A percentile compares a stretch with the other conserved stretches of the same genome.
These are phyloP conservation scores for Triticum dicoccoides DNA, from an alignment of 176 grass and related monocot species.

Conservation along the genomic window DNA sequence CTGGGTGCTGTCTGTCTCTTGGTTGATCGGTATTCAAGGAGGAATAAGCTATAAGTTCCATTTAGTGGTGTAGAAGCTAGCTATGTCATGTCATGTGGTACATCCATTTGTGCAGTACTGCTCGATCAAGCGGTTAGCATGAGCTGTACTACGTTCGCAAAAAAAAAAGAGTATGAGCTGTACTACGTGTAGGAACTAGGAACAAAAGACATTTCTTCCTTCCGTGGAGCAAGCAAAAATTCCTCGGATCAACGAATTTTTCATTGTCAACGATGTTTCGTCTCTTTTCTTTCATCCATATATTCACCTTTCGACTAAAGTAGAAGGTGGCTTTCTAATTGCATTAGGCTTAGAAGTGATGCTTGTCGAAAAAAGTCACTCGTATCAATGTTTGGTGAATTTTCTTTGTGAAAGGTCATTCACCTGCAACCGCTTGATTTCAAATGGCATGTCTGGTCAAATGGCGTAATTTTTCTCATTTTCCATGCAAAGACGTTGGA, in stretches of 20 bases:
- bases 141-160: not conserved
- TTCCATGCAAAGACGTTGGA: not conserved
- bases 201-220: conserved; percentile 28
- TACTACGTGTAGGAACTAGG: conserved; percentile 6
- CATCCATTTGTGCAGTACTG: not conserved
- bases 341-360: conserved; percentile 42
- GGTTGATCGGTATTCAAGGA: conserved; percentile 26
- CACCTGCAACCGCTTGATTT: not conserved
- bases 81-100: too few species aligned
- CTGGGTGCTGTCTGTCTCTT: conserved; percentile 22
- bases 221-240: not conserved
- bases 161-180: not conserved
- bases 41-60: conserved; percentile 35
- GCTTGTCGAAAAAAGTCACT: not conserved
- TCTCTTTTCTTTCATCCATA: conserved; percentile 6
- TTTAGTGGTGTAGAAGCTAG: conserved; percentile 7
- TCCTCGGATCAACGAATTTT: conserved; percentile 4
- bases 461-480: not conserved
- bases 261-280: conserved; percentile 24
- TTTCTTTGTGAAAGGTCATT: not conserved
- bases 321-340: conserved; percentile 22
- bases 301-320: not conserved
- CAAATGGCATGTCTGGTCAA: not conserved
- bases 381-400: conserved; percentile 7
- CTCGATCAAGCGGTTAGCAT: conserved; percentile 12